Evolutionary conservation across 2,329 filamentous ascomycete genomes (phyloP).

Genomic region (Chaetomium sp.): DNA sequence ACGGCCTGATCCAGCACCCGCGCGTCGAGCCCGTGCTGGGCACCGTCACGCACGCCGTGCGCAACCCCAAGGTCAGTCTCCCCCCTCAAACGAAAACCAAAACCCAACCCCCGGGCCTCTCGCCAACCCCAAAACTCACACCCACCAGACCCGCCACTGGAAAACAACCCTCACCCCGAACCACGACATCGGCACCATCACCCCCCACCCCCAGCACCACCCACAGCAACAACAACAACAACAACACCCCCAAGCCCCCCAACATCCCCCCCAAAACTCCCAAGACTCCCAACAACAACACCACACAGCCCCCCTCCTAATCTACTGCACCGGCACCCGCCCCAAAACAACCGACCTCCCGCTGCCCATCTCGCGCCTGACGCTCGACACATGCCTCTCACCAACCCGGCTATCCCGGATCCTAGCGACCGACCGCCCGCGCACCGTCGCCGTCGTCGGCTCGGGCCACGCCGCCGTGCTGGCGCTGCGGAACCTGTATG

Average conservation of each 20-base stretch:
- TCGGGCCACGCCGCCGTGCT: conserved; percentile 30
- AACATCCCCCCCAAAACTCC: not conserved
- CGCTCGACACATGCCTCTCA: conserved; percentile 25
- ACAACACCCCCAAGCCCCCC: not conserved
- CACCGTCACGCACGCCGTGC: conserved; percentile 7
- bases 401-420: conserved; percentile 12
- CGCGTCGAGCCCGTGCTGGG: conserved; percentile 22
- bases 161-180: conserved; percentile 7
- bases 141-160: conserved; percentile 14
- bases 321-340: conserved; percentile 30
- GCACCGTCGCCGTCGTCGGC: conserved; percentile 30
- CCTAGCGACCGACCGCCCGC: not conserved
- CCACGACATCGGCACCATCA: not conserved
- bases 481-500: conserved; percentile 30
- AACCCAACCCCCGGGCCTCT: too few species aligned
- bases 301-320: conserved; percentile 23
- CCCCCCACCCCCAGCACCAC: not conserved
- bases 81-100: not conserved
- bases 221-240: not conserved
- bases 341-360: conserved; percentile 6
- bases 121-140: not conserved
- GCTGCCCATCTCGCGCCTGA: not conserved
- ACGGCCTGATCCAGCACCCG: conserved; percentile 22
- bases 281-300: not conserved
- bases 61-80: conserved; percentile 10